Percentiles rank a stretch among this genome's conserved stretches.
phyloP scores from a whole-genome alignment of 352 stramenopile species.

The Elongisporangium prolatum region DNA sequence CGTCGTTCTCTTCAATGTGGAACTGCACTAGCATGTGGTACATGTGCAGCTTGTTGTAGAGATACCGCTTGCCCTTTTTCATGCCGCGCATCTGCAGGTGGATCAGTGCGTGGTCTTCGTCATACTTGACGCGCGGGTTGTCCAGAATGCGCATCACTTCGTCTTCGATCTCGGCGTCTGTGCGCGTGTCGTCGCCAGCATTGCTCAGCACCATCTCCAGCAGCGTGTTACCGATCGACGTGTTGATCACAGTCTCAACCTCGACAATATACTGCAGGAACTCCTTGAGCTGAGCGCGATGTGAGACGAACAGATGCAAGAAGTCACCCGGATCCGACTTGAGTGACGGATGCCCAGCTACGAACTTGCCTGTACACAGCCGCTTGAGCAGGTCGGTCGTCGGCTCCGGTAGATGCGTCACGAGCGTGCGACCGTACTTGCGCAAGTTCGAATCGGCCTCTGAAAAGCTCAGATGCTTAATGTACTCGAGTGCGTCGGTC shows the following conservation, averaged over 20 bases:
- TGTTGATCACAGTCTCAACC: slow-evolving; percentile 84
- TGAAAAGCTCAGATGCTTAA: slow-evolving; percentile 80
- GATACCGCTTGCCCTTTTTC: slow-evolving; percentile 89
- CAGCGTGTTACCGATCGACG: slow-evolving; percentile 87
- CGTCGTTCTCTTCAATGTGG: slow-evolving; percentile 91
- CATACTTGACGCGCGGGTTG: slow-evolving; percentile 88
- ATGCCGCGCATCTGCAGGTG: slow-evolving; percentile 91
- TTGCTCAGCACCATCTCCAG: slow-evolving; percentile 87
- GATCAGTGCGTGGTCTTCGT: slow-evolving; percentile 92
- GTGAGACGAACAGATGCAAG: slow-evolving; percentile 91
- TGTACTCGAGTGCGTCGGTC: slow-evolving; percentile 88
- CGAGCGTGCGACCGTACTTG: slow-evolving; percentile 87
- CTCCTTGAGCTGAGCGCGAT: slow-evolving; percentile 83
- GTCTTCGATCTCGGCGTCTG: slow-evolving; percentile 69
- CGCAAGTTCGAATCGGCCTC: slow-evolving; percentile 83
- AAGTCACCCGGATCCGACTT: slow-evolving; percentile 87
- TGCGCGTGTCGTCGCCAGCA: slow-evolving; percentile 34
- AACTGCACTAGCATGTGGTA: slow-evolving; percentile 94
- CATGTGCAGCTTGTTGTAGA: slow-evolving; percentile 94
- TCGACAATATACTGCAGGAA: slow-evolving; percentile 89
- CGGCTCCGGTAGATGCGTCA: slow-evolving; percentile 80
- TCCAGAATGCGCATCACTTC: slow-evolving; percentile 86
- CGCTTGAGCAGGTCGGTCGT: slow-evolving; percentile 89
- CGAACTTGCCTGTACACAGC: slow-evolving; percentile 87
- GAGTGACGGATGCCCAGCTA: slow-evolving; percentile 35